Evolutionary conservation across 2,329 filamentous ascomycete species (phyloP).

Genomic region (Cyphellophora europaea): DNA sequence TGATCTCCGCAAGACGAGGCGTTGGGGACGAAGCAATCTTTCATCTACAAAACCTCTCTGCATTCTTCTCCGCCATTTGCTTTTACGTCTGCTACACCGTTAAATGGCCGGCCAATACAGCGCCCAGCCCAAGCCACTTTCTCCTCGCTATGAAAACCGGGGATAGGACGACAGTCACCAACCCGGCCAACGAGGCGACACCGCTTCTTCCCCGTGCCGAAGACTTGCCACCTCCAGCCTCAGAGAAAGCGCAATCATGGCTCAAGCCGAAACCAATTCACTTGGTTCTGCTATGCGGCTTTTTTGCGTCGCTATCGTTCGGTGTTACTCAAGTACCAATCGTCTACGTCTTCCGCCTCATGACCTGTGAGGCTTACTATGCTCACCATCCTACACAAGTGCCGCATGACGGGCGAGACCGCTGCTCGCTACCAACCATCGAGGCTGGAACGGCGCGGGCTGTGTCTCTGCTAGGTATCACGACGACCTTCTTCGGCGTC

Average conservation of each 20-base stretch:
- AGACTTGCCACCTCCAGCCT: no score
- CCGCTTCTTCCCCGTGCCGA: no score
- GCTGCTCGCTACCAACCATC: conserved; percentile 53
- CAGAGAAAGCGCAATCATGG: conserved; percentile 4
- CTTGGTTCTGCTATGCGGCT: conserved; percentile 43
- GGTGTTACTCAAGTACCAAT: conserved; percentile 41
- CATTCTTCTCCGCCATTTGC: no score
- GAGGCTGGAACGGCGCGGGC: conserved; percentile 55
- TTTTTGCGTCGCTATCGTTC: conserved; percentile 48
- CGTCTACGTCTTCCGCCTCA: conserved; percentile 59
- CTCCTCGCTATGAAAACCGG: no score
- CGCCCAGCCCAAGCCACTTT: no score
- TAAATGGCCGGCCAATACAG: no score
- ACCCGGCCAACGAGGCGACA: no score
- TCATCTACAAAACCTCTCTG: no score
- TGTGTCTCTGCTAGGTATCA: conserved; percentile 56
- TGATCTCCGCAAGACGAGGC: no score
- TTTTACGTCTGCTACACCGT: no score
- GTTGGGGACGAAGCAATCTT: no score
- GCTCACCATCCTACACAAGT: conserved; percentile 36
- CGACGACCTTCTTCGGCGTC: conserved; percentile 59
- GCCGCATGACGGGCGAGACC: conserved; percentile 29
- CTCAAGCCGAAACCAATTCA: conserved; percentile 12
- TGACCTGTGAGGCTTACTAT: conserved; percentile 65
- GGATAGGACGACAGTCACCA: no score